Evolutionary conservation across 352 stramenopile species (phyloP).

Genomic region (Pythium phragmitis): DNA sequence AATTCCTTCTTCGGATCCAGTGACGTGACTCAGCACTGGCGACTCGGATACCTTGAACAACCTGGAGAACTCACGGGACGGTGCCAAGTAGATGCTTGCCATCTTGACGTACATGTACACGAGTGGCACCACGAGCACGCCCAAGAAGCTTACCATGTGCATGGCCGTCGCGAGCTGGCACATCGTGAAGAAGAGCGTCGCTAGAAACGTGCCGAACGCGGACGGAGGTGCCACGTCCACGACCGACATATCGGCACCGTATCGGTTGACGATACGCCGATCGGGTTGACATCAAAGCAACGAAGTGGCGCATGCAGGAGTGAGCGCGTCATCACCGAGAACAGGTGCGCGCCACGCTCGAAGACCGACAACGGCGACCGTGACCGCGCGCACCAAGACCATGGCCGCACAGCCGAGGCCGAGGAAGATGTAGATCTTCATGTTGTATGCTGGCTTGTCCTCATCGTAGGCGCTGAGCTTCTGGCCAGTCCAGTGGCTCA

Average conservation of each 20-base stretch:
- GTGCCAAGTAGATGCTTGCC: constrained; percentile 26
- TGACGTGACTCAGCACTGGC: constrained; percentile 32
- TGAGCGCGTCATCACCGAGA: constrained; percentile 71
- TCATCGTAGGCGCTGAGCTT: constrained; percentile 28
- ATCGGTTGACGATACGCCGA: constrained; percentile 87
- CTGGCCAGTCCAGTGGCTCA: constrained; percentile 36
- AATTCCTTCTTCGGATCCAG: constrained; percentile 41
- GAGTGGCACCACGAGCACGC: constrained; percentile 60
- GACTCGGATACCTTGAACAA: constrained; percentile 33
- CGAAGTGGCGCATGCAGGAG: constrained; percentile 78
- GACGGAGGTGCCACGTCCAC: constrained; percentile 8
- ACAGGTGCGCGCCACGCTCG: constrained; percentile 43
- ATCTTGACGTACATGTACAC: constrained; percentile 61
- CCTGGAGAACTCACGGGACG: constrained; percentile 35
- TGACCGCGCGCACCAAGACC: constrained; percentile 2
- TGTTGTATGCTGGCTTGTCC: constrained; percentile 19
- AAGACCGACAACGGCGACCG: constrained; percentile 22
- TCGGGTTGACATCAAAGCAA: constrained; percentile 90
- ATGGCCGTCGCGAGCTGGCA: constrained; percentile 57
- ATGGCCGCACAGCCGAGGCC: constrained; percentile 22
- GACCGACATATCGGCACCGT: constrained; percentile 69
- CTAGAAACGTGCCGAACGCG: constrained; percentile 11
- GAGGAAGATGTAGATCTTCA: too few species aligned
- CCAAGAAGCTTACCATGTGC: constrained; percentile 68
- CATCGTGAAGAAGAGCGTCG: constrained; percentile 55